Evolutionary conservation across 768 basidiomycete species (phyloP), one percentile per base, ranked within the genome.

Genomic region (Rhizopogon roseolus): DNA sequence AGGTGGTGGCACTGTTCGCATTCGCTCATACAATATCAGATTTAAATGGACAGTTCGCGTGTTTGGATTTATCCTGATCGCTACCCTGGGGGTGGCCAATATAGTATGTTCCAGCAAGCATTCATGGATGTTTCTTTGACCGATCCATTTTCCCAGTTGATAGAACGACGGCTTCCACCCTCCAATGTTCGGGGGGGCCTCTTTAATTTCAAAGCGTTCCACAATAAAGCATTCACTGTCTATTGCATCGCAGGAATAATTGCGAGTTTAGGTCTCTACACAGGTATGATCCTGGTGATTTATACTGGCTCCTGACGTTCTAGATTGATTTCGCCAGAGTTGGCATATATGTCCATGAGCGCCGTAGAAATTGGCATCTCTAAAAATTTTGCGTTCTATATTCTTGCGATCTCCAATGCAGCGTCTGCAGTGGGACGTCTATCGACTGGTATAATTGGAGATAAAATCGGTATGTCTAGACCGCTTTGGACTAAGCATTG

Each of bases 11-110:
- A n/a, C 3, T 7, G 17, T 13, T 49, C 2, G 8, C 7, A 32
- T 19, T 17, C 4, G 13, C 48, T 17, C 40, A 55, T 11, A 5
- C 39, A 8, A 4, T 16, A 28, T 14, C 40, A 90, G 88, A n/a
- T 91, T 90, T 65, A 72, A 73, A 57, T 90, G 88, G 89, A 87
- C 88, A 0, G 81, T 87, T 76, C 76, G 89, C 10, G 79, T 85
- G 32, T 67, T 89, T 41, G 88, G 81, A 2, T 82, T 89, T 56
- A 79, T 88, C 7, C 64, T 88, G 0, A 57, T 86, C 1, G 56
- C 75, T 14, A 62, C 76, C 1, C 72, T 89, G 4, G 76, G 77
- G 1, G 62, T 79, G 11, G 76, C 80, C 13, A 88, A 85, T 64
- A 54, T 88, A 44, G 77, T 80, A 51, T 56, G 67, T 57, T 22